A percentile compares a stretch with the other conserved stretches of the same genome.
Conservation (phyloP, 441 rosid species). For the Gossypium schwendimanii region DNA sequence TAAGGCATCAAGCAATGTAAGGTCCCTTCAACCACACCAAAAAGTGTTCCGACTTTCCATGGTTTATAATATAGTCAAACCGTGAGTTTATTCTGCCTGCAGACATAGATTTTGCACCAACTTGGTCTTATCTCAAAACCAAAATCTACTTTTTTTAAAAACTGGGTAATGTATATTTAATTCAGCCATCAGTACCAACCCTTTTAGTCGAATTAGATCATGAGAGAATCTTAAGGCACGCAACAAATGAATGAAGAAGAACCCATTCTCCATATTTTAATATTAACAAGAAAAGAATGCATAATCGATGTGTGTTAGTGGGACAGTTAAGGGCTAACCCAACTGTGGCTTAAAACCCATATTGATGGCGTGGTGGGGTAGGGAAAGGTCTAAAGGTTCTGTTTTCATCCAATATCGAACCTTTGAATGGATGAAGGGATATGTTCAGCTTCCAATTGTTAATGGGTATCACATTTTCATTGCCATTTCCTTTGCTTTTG, state of each 20-base stretch:
- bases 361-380: background rate
- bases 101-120: background rate
- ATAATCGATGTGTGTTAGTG: background rate
- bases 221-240: background rate
- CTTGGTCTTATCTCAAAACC: background rate
- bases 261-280: slow-evolving; percentile 1
- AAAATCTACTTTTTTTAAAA: background rate
- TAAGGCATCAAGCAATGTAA: background rate
- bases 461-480: background rate
- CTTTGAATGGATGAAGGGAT: slow-evolving; percentile 5
- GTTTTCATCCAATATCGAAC: background rate
- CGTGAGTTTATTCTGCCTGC: background rate
- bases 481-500: background rate
- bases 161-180: background rate
- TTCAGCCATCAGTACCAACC: background rate
- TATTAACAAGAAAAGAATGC: background rate
- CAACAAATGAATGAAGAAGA: slow-evolving; percentile 7
- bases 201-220: background rate
- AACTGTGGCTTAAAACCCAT: background rate
- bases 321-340: slow-evolving; percentile 5
- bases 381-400: slow-evolving; percentile 2
- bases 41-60: background rate
- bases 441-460: background rate
- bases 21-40: background rate
- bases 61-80: background rate